Evolutionary conservation across 2,329 filamentous ascomycete species (phyloP).

Genomic region (Tolypocladium endophyticum): DNA sequence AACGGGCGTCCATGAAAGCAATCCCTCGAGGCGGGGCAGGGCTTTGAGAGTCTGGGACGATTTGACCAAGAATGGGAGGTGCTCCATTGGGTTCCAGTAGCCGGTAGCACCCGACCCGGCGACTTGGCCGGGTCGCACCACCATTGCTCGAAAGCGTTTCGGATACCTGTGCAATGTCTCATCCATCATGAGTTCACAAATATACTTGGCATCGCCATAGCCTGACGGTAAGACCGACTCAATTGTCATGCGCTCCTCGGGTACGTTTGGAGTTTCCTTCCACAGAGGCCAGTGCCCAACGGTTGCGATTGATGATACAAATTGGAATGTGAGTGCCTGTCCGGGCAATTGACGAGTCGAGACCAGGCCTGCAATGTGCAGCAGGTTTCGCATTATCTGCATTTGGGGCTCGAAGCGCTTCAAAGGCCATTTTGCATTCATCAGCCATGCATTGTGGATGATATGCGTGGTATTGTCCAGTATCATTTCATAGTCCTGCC

Average conservation of each 20-base stretch:
- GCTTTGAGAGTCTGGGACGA: conserved; percentile 32
- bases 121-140: conserved; percentile 39
- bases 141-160: conserved; percentile 29
- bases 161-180: conserved; percentile 33
- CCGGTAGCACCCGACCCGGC: conserved; percentile 36
- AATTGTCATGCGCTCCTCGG: conserved; percentile 29
- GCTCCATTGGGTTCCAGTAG: conserved; percentile 44
- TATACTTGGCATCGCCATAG: conserved; percentile 40
- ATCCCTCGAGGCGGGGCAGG: conserved; percentile 28
- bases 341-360: conserved; percentile 5
- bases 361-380: conserved; percentile 29
- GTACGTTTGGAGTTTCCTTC: conserved; percentile 19
- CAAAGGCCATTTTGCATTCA: conserved; percentile 20
- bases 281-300: conserved; percentile 19
- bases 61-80: conserved; percentile 38
- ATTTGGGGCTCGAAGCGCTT: conserved; percentile 34
- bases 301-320: conserved; percentile 29
- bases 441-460: conserved; percentile 40
- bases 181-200: conserved; percentile 38
- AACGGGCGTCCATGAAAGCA: conserved; percentile 35
- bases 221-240: conserved; percentile 30
- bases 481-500: conserved; percentile 25
- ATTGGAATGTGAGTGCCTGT: conserved; percentile 20
- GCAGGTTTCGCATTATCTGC: conserved; percentile 31
- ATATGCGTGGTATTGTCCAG: conserved; percentile 32